Evolutionary conservation across 768 basidiomycete species (phyloP), one percentile per base, ranked within the genome.

Genomic region (Sarcomyxa edulis): DNA sequence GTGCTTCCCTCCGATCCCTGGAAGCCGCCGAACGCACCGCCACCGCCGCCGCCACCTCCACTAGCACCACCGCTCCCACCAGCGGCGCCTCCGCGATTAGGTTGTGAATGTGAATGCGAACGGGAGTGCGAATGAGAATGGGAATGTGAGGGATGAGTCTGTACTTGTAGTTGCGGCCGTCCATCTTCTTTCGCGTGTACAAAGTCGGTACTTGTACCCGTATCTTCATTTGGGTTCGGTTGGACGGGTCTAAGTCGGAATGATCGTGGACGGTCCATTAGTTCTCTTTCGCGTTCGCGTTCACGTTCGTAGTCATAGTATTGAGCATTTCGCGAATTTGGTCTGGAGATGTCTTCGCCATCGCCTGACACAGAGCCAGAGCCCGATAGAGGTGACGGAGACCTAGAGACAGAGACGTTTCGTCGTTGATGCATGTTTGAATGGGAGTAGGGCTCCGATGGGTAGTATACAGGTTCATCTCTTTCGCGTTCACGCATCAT

Each of bases 121-220:
- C 19, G 31, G 9, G 7, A 7, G 41, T 58, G 59, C 32, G 48
- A 43, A 35, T 50, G 49, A 29, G 11, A 23, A 19, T 31, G 14
- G 6, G 14, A 27, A 6, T 25, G 27, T 7, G 12, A 12, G 12
- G 27, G 19, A 6, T 6, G 6, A 31, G n/a, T n/a, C n/a, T n/a
- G n/a, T n/a, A n/a, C n/a, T n/a, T n/a, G n/a, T n/a, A n/a, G n/a
- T 32, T 57, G 54, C 20, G 65, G 59, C 58, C 71, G 60, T 19
- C 68, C 70, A 38, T 77, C 75, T 53, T 78, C 77, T n/a, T n/a
- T n/a, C n/a, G n/a, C n/a, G 49, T 71, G 76, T 32, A 65, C 64
- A 51, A 71, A 73, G 43, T 76, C 76, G 6, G 64, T 47, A 32
- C 73, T 73, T 46, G 76, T 74, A 51, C 61, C 61, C 27, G 55